Percentiles rank a stretch among this genome's conserved stretches.
Conservation (phyloP, 768 basidiomycete species). For the Leccinum olivaceopallidum region DNA sequence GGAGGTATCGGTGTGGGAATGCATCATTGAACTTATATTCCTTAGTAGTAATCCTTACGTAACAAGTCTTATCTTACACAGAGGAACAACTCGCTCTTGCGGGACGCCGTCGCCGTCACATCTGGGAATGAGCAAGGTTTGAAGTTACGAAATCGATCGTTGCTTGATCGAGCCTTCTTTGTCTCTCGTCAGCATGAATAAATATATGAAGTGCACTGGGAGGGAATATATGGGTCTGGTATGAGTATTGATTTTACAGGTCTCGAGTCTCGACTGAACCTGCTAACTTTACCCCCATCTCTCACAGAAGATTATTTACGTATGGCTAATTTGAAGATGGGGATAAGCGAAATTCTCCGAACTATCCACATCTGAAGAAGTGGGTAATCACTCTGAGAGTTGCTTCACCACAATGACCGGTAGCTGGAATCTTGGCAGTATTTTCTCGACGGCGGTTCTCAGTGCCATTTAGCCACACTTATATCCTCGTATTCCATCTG, state of each 20-base stretch:
- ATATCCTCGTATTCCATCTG: too few relatives aligned
- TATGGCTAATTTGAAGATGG: too few relatives aligned
- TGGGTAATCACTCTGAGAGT: too few relatives aligned
- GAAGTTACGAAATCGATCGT: background rate
- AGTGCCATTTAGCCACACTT: too few relatives aligned
- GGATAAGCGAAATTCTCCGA: too few relatives aligned
- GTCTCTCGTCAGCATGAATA: background rate
- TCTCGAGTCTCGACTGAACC: too few relatives aligned
- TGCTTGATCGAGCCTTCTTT: background rate
- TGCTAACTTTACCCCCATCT: too few relatives aligned
- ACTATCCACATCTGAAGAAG: too few relatives aligned
- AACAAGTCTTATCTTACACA: background rate
- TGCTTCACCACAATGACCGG: too few relatives aligned
- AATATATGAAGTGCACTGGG: background rate
- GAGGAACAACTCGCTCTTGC: constrained; percentile 10
- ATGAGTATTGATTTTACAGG: background rate
- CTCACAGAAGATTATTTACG: too few relatives aligned
- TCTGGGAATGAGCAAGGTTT: constrained; percentile 8
- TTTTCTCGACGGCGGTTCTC: too few relatives aligned
- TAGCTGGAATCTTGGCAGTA: too few relatives aligned
- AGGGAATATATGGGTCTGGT: background rate
- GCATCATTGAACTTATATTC: background rate
- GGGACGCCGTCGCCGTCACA: background rate
- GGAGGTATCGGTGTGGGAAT: background rate
- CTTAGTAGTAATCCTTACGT: background rate